These are phyloP conservation scores for Chytriomyces sp. DNA, from an alignment of 192 early-diverging fungal genomes.

Conservation along the genomic window DNA sequence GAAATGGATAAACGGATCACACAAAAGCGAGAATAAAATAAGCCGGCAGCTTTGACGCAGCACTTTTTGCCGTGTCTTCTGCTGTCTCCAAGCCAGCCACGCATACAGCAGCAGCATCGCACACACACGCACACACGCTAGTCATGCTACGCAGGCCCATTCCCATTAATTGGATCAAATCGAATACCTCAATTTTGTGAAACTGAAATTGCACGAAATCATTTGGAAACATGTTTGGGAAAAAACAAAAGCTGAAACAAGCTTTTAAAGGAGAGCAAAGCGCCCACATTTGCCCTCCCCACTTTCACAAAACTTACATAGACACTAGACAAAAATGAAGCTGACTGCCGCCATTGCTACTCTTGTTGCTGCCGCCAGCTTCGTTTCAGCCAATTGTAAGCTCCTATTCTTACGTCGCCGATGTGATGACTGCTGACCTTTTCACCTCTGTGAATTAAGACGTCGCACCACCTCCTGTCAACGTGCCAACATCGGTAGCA, in stretches of 20 bases:
- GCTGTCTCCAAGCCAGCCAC: no score
- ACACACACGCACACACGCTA: no score
- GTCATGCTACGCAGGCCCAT: no score
- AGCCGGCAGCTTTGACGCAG: no score
- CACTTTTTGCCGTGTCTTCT: no score
- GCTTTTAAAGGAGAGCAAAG: not conserved
- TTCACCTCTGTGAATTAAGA: not conserved
- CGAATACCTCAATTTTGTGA: no score
- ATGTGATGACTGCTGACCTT: not conserved
- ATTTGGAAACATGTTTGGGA: not conserved
- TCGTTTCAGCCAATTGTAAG: not conserved
- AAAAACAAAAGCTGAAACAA: not conserved
- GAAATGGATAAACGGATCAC: no score
- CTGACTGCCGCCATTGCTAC: not conserved
- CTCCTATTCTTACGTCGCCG: not conserved
- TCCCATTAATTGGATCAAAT: no score
- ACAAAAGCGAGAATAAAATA: no score
- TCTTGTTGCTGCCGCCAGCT: not conserved
- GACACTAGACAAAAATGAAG: conserved; percentile 13
- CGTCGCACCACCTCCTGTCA: not conserved
- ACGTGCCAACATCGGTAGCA: not conserved
- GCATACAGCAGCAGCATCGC: no score
- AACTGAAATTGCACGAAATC: no score
- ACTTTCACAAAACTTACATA: conserved; percentile 1
- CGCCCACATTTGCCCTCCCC: not conserved